Conservation (phyloP, 768 basidiomycete genomes). For the Dendrothele bispora region DNA sequence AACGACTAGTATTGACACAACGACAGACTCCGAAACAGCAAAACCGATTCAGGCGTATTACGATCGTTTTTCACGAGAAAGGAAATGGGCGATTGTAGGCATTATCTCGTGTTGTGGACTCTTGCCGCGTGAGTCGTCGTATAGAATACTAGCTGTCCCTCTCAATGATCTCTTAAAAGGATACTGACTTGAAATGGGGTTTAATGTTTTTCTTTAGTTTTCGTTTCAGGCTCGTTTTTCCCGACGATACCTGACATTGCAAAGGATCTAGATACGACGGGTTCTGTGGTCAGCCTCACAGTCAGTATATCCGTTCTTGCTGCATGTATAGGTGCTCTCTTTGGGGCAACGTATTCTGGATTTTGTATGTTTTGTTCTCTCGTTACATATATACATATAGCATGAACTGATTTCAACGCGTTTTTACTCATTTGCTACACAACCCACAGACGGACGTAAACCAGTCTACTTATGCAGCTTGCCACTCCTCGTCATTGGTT, state of each 20-base stretch:
- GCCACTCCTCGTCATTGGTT: constrained; percentile 58
- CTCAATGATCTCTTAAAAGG: not conserved
- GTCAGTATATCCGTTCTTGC: constrained; percentile 7
- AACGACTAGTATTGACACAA: too few species aligned
- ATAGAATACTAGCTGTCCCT: not conserved
- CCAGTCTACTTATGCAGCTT: constrained; percentile 58
- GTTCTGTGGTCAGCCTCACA: constrained; percentile 44
- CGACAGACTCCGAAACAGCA: too few species aligned
- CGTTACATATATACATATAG: not conserved
- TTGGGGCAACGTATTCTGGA: constrained; percentile 5
- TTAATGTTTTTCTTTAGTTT: constrained; percentile 41
- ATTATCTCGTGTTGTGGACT: constrained; percentile 7
- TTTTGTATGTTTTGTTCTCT: constrained; percentile 5
- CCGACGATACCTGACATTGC: constrained; percentile 78
- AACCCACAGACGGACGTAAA: constrained; percentile 58
- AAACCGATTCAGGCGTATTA: too few species aligned
- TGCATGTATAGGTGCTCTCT: constrained; percentile 4
- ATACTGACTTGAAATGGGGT: not conserved
- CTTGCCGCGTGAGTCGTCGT: constrained; percentile 2
- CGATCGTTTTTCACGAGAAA: constrained; percentile 3
- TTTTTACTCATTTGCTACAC: not conserved
- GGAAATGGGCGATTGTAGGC: constrained; percentile 1
- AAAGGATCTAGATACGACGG: constrained; percentile 57
- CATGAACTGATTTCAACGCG: too few species aligned
- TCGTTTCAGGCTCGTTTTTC: constrained; percentile 68